These are phyloP conservation scores for Aspergillus sp. DNA, from an alignment of 2,329 filamentous ascomycete genomes.

Conservation along the genomic window DNA sequence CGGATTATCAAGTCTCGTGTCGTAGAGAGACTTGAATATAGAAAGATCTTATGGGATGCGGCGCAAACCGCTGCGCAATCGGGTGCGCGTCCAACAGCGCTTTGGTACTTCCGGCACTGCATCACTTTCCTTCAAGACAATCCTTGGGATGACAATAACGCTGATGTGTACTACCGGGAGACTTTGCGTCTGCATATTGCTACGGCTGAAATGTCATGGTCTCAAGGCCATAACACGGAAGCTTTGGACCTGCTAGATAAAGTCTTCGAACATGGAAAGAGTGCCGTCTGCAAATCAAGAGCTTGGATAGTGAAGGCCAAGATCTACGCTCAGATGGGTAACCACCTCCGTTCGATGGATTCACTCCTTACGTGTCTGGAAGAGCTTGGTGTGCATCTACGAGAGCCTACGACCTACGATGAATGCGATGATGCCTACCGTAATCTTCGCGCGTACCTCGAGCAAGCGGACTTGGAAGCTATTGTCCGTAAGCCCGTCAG, in stretches of 20 bases:
- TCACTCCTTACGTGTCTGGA: conserved; percentile 70
- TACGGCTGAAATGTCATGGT: conserved; percentile 79
- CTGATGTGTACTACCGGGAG: conserved; percentile 82
- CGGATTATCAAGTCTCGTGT: conserved; percentile 71
- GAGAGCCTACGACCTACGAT: conserved; percentile 68
- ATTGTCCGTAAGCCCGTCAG: conserved; percentile 44
- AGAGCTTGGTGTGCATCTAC: conserved; percentile 68
- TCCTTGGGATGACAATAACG: conserved; percentile 69
- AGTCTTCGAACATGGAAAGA: conserved; percentile 70
- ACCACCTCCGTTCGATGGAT: conserved; percentile 68
- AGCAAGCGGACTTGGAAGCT: conserved; percentile 54
- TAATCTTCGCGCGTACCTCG: conserved; percentile 60
- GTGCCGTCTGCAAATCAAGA: conserved; percentile 75
- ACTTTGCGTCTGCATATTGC: conserved; percentile 77
- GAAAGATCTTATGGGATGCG: conserved; percentile 75
- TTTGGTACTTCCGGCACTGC: conserved; percentile 78
- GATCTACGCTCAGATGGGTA: conserved; percentile 72
- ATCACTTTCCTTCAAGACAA: conserved; percentile 76
- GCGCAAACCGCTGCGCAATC: conserved; percentile 78
- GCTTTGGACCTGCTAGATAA: conserved; percentile 69
- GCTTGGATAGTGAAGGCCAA: conserved; percentile 82
- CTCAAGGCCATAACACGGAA: conserved; percentile 69
- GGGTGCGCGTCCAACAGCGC: conserved; percentile 77
- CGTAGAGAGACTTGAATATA: conserved; percentile 63
- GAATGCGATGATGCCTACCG: conserved; percentile 77